Percentiles rank a stretch among this genome's conserved stretches.
These are phyloP conservation scores for Colletotrichum kahawae DNA, from an alignment of 2,329 filamentous ascomycete species.

Conservation along the genomic window DNA sequence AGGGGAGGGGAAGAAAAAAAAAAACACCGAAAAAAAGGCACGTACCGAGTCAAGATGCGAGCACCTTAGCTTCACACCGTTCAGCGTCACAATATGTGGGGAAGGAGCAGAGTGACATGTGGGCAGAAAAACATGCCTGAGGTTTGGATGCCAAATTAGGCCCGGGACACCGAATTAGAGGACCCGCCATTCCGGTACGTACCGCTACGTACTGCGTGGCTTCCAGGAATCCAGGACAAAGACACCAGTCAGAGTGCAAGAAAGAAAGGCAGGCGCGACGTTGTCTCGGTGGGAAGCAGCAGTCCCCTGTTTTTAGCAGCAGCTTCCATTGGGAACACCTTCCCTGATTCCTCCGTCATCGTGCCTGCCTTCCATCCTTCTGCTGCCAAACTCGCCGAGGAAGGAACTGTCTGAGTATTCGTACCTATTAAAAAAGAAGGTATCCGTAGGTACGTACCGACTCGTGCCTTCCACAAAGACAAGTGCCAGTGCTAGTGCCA, in stretches of 20 bases:
- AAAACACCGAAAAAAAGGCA: not conserved
- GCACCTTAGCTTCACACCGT: not conserved
- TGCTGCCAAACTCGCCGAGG: not conserved
- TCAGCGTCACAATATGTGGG: constrained; percentile 1
- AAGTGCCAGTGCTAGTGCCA: not conserved
- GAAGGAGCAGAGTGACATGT: not conserved
- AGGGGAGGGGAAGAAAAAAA: not conserved
- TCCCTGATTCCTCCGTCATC: not conserved
- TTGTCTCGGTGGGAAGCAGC: not conserved
- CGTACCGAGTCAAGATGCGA: not conserved
- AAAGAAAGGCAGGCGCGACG: not conserved
- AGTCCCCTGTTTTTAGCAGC: constrained; percentile 4
- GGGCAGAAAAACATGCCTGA: constrained; percentile 1
- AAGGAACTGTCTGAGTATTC: not conserved
- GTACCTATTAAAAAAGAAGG: too few relatives aligned
- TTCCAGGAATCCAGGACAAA: not conserved
- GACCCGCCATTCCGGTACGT: not conserved
- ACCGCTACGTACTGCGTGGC: not conserved
- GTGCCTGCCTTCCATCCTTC: not conserved
- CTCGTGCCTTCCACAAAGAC: not conserved
- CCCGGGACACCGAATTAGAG: not conserved
- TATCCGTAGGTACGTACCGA: not conserved
- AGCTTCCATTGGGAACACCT: not conserved
- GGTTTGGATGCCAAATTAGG: not conserved
- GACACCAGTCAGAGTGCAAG: not conserved